Percentiles rank a stretch among this genome's conserved stretches.
Conservation (phyloP, 306 rosid species). For the Cucumis melo region DNA sequence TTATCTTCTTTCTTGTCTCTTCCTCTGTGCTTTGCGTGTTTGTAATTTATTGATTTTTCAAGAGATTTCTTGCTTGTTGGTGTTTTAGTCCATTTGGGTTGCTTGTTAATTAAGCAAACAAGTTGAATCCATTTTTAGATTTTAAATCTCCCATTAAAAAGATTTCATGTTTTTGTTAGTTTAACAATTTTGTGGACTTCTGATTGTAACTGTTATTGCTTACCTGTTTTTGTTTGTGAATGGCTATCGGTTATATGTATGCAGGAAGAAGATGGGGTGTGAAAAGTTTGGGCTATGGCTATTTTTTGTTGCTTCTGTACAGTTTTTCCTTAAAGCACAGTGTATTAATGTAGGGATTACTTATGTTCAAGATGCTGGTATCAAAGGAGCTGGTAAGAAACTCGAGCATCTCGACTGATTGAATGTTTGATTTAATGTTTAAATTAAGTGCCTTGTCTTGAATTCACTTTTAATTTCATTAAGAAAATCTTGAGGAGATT, state of each 20-base stretch:
- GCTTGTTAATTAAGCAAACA: background rate
- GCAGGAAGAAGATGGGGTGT: slow-evolving; percentile 44
- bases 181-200: background rate
- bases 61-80: background rate
- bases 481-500: background rate
- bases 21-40: background rate
- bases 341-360: slow-evolving; percentile 56
- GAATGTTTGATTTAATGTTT: background rate
- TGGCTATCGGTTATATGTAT: background rate
- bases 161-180: background rate
- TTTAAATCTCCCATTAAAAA: background rate
- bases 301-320: slow-evolving; percentile 22
- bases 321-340: slow-evolving; percentile 30
- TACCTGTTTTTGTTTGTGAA: background rate
- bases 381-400: slow-evolving; percentile 84
- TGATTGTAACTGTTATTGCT: background rate
- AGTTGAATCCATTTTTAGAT: background rate
- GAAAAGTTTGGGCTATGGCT: slow-evolving; percentile 33
- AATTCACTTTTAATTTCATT: background rate
- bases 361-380: slow-evolving; percentile 40
- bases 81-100: background rate
- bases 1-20: background rate
- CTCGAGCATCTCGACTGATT: background rate
- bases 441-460: background rate
- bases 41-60: background rate